Conservation (phyloP, 345 rosid genomes). For the Syzygium grande region DNA sequence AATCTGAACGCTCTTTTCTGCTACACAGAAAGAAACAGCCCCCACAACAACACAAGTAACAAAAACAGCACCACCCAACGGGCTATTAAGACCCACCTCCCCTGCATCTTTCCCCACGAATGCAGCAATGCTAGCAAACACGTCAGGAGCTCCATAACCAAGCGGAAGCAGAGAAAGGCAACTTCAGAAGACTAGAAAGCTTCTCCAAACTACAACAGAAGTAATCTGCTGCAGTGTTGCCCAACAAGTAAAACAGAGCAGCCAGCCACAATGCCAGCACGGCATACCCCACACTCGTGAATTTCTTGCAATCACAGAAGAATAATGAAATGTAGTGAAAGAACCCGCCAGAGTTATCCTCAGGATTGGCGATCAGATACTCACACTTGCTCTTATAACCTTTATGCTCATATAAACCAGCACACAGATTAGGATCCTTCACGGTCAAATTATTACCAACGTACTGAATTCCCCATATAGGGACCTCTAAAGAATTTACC, state of each 20-base stretch:
- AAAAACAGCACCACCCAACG: conserved; percentile 83
- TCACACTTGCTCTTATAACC: conserved; percentile 42
- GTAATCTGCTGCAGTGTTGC: conserved; percentile 84
- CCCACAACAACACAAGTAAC: conserved; percentile 88
- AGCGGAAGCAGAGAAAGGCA: conserved; percentile 84
- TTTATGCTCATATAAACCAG: conserved; percentile 25
- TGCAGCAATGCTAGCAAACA: conserved; percentile 90
- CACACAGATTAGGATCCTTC: conserved; percentile 19
- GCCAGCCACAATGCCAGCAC: conserved; percentile 59
- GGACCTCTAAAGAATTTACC: not conserved
- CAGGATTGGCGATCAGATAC: conserved; percentile 46
- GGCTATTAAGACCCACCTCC: conserved; percentile 83
- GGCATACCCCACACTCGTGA: conserved; percentile 30
- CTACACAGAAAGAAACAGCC: conserved; percentile 56
- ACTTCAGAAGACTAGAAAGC: conserved; percentile 58
- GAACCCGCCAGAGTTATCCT: conserved; percentile 60
- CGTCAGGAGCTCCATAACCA: conserved; percentile 94
- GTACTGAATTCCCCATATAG: not conserved
- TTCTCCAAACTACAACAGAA: conserved; percentile 82
- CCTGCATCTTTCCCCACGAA: conserved; percentile 67
- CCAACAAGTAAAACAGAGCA: conserved; percentile 74
- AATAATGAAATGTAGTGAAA: conserved; percentile 68
- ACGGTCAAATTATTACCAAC: conserved; percentile 9
- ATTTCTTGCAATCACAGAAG: conserved; percentile 55
- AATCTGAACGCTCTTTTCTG: conserved; percentile 51